Evolutionary conservation across 192 early-diverging fungal species (phyloP).

Genomic region (Coemansia sp.): DNA sequence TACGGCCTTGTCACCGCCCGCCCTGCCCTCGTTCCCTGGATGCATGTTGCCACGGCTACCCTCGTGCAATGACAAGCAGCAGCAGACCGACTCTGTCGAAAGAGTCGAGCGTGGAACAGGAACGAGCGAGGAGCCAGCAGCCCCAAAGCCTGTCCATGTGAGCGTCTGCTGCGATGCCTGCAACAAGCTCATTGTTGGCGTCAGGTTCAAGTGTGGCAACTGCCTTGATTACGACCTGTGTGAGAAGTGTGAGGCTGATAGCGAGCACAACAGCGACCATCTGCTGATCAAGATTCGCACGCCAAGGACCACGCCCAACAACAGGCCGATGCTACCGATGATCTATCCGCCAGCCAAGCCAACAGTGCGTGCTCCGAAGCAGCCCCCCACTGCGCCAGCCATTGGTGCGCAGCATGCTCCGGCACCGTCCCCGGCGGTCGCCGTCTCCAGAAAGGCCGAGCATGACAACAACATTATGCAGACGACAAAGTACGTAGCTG

Average conservation of each 20-base stretch:
- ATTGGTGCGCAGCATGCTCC: neutral
- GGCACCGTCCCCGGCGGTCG: neutral
- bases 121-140: neutral
- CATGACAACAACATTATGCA: slow-evolving; percentile 6
- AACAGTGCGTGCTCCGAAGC: slow-evolving; percentile 39
- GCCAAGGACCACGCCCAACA: slow-evolving; percentile 7
- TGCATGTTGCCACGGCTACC: slow-evolving; percentile 1
- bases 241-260: slow-evolving; percentile 78
- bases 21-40: neutral
- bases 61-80: slow-evolving; percentile 7
- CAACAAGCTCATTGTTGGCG: slow-evolving; percentile 75
- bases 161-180: slow-evolving; percentile 44
- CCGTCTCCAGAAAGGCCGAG: neutral
- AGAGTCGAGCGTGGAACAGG: slow-evolving; percentile 14
- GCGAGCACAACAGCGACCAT: slow-evolving; percentile 72
- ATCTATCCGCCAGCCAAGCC: slow-evolving; percentile 11
- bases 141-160: slow-evolving; percentile 14
- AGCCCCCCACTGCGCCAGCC: slow-evolving; percentile 45
- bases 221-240: slow-evolving; percentile 95
- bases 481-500: slow-evolving; percentile 38
- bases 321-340: slow-evolving; percentile 21
- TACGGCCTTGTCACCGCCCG: slow-evolving; percentile 1
- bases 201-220: slow-evolving; percentile 93
- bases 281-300: slow-evolving; percentile 85
- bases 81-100: slow-evolving; percentile 8